Base-by-base conservation (phyloP, 345 rosid species). In the Acer saccharum region DNA sequence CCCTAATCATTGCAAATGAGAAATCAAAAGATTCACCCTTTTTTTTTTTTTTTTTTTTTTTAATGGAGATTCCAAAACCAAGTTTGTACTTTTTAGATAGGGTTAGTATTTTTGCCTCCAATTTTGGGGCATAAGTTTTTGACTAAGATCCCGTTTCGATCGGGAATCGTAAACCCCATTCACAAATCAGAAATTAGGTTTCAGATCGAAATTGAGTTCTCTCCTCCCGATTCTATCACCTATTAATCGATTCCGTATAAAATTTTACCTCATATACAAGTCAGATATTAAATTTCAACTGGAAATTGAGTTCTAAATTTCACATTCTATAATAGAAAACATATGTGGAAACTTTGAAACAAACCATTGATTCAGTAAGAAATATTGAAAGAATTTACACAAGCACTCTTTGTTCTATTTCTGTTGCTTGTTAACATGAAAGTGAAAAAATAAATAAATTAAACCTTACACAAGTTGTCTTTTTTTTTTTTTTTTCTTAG, bases 371-470 rank as follows among this genome's bases (percentile, higher is more conserved):
- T 43, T 43, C 46, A 43, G 8, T 43, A 2, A 43, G 46, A 43
- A 8, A 46, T 39, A 65, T 72, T 52, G 68, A 63, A 72, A 72
- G 78, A 84, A 84, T 84, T 67, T 78, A 84, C 87, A 81, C 39
- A 73, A 76, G 41, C 82, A 77, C 39, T 63, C 58, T 70, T 48
- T 48, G 77, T 61, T 80, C 82, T 71, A 75, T 77, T 60, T 71
- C 75, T 80, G 48, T 74, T 74, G 43, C 67, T 73, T 39, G 73
- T 74, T 55, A 55, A 55, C 82, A 80, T 65, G 44, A 57, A 54
- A 54, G 67, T 70, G 58, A 74, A 69, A 74, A 73, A 46, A 79
- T n/a, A n/a, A 29, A 35, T 74, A 48, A 79, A 32, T 43, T 6
- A 65, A 74, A 64, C 29, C 44, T 27, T 5, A 18, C 39, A 48